Conservation (phyloP, 1,284 basidiomycete species). For the Kalmanozyma brasiliensis region DNA sequence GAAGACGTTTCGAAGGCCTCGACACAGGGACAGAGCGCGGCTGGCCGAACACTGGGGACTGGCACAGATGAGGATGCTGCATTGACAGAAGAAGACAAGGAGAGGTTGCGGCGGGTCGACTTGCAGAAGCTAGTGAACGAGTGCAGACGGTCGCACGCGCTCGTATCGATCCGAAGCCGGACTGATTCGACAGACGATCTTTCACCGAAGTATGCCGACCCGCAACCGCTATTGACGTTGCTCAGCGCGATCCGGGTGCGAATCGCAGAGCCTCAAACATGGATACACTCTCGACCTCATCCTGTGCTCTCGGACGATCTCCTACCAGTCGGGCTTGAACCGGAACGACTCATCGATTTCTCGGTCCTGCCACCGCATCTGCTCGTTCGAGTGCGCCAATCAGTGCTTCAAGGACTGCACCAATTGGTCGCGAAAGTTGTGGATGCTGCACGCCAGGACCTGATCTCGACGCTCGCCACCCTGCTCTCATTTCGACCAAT, state of each 20-base stretch:
- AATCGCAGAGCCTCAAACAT: slow-evolving; percentile 17
- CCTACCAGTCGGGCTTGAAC: slow-evolving; percentile 12
- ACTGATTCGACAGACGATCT: neutral
- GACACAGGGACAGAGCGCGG: too few species aligned
- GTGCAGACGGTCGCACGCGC: slow-evolving; percentile 18
- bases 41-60: neutral
- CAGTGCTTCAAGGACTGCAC: slow-evolving; percentile 13
- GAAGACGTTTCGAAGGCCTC: too few species aligned
- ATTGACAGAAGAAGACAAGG: slow-evolving; percentile 4
- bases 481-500: slow-evolving; percentile 7
- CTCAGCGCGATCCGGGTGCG: slow-evolving; percentile 10
- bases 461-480: slow-evolving; percentile 8
- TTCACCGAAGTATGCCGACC: neutral
- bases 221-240: slow-evolving; percentile 1
- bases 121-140: slow-evolving; percentile 33
- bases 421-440: slow-evolving; percentile 3
- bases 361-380: slow-evolving; percentile 8
- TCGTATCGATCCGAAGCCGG: slow-evolving; percentile 13
- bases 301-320: slow-evolving; percentile 20
- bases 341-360: slow-evolving; percentile 11
- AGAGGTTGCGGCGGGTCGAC: slow-evolving; percentile 6
- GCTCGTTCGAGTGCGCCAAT: slow-evolving; percentile 7
- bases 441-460: slow-evolving; percentile 3
- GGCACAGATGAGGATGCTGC: neutral
- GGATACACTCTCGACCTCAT: slow-evolving; percentile 1